Conservation (phyloP, 352 stramenopile genomes). For the Phytophthora crassamura region DNA sequence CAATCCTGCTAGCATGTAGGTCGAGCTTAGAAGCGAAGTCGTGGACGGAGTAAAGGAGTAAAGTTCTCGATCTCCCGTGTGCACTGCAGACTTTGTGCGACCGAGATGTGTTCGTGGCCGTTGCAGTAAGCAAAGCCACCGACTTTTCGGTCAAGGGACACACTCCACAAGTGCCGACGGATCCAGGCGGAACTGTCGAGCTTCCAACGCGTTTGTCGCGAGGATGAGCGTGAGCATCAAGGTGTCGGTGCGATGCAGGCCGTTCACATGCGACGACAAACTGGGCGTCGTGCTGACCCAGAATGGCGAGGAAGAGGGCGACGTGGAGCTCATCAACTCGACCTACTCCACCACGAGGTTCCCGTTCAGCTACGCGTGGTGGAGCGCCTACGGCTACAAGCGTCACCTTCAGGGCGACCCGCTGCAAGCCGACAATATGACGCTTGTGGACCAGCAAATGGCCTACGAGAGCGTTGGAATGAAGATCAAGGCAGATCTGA, state of each 20-base stretch:
- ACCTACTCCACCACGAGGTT: slow-evolving; percentile 94
- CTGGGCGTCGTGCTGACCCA: slow-evolving; percentile 93
- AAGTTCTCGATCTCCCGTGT: slow-evolving; percentile 4
- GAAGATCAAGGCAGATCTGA: slow-evolving; percentile 94
- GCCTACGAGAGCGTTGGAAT: slow-evolving; percentile 88
- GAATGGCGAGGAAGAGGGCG: slow-evolving; percentile 91
- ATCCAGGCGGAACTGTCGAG: not conserved
- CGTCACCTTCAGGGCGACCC: slow-evolving; percentile 81
- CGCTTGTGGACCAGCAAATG: slow-evolving; percentile 90
- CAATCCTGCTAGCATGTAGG: slow-evolving; percentile 5
- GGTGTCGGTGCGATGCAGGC: slow-evolving; percentile 86
- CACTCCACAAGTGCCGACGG: not conserved
- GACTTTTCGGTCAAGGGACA: slow-evolving; percentile 39
- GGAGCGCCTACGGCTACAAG: slow-evolving; percentile 94
- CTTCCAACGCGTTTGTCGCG: not conserved
- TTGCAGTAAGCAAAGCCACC: slow-evolving; percentile 7
- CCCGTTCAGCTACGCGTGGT: slow-evolving; percentile 94
- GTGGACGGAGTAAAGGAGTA: slow-evolving; percentile 6
- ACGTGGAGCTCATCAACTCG: slow-evolving; percentile 94
- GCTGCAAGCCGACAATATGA: slow-evolving; percentile 81
- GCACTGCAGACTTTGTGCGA: no score
- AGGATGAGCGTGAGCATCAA: slow-evolving; percentile 91
- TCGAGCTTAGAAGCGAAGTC: slow-evolving; percentile 30
- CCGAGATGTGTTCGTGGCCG: slow-evolving; percentile 8
- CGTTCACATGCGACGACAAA: slow-evolving; percentile 91